Percentiles rank a stretch among this genome's conserved stretches.
phyloP scores from a whole-genome alignment of 805 yeast species.

The Scheffersomyces ergatensis region DNA sequence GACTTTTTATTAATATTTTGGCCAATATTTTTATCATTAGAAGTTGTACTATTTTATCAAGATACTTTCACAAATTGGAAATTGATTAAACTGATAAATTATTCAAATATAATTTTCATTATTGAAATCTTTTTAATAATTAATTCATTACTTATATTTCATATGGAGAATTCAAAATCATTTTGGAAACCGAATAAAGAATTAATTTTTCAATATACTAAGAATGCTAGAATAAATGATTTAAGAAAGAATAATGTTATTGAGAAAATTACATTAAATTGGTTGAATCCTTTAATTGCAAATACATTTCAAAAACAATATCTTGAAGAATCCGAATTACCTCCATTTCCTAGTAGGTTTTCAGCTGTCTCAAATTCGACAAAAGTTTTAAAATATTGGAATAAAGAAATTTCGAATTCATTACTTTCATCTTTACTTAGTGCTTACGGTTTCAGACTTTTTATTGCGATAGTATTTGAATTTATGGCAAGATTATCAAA shows the following conservation, averaged over 20 bases:
- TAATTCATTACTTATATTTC: conserved; percentile 29
- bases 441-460: conserved; percentile 25
- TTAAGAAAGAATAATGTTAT: conserved; percentile 27
- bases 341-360: conserved; percentile 23
- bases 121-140: conserved; percentile 24
- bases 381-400: conserved; percentile 14
- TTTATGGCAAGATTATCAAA: conserved; percentile 18
- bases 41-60: conserved; percentile 22
- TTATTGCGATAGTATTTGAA: conserved; percentile 21
- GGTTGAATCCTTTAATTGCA: conserved; percentile 47
- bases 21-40: conserved; percentile 20
- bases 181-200: conserved; percentile 40
- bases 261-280: conserved; percentile 40
- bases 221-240: conserved; percentile 12
- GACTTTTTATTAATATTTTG: conserved; percentile 25
- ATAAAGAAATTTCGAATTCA: neutral
- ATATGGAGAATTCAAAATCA: conserved; percentile 32
- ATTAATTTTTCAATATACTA: conserved; percentile 26
- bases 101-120: conserved; percentile 3
- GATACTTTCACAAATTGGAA: conserved; percentile 23
- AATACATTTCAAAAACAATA: conserved; percentile 39
- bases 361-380: conserved; percentile 18
- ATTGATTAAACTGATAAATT: conserved; percentile 10
- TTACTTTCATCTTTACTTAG: conserved; percentile 16
- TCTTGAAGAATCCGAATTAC: conserved; percentile 31